Evolutionary conservation across 148 eudicot genomes (phyloP), one percentile per base, ranked within the genome.

Genomic region (Bassia scoparia): DNA sequence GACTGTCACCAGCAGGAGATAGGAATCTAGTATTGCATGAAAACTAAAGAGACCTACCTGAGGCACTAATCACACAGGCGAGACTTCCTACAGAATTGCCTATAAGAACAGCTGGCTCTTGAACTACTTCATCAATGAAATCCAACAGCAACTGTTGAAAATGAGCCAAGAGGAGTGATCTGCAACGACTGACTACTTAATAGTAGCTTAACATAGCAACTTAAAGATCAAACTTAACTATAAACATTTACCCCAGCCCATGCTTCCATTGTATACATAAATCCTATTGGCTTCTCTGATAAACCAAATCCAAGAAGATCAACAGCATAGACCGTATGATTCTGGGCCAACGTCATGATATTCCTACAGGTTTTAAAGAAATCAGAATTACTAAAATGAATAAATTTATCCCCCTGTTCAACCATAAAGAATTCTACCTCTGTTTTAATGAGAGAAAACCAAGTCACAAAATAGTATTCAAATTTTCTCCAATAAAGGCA

Each of bases 61-160:
- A 79, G 58, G 98, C 91, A 81, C 91, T 87, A 61, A 94, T 84
- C 30, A 94, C 88, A 60, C 98, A 94, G 69, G 98, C 98, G 74
- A 94, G 98, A 68, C 98, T 94, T 67, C 98, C 98, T 41, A 94
- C 95, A 58, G 98, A 94, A 81, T 94, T 94, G 44, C 98, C 98
- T 35, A 94, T 69, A 59, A 94, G 83, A 59, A 91, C 80, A 53
- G 97, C 87, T 14, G 97, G 97, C 71, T 80, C 86, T 83, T 81
- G 87, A 70, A 94, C 90, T 59, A 94, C 76, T 77, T 91, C 91
- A 71, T 84, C 74, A 79, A 94, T 68, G 88, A 94, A 94, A 86
- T 94, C 96, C 79, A 84, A 72, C 76, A 94, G 88, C 82, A 94
- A 77, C 92, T 91, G 93, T 67, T 33, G 73, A 81, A 73, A 87